These are phyloP conservation scores for Solanum chacoense DNA, from an alignment of 305 asterid species.

Conservation along the genomic window DNA sequence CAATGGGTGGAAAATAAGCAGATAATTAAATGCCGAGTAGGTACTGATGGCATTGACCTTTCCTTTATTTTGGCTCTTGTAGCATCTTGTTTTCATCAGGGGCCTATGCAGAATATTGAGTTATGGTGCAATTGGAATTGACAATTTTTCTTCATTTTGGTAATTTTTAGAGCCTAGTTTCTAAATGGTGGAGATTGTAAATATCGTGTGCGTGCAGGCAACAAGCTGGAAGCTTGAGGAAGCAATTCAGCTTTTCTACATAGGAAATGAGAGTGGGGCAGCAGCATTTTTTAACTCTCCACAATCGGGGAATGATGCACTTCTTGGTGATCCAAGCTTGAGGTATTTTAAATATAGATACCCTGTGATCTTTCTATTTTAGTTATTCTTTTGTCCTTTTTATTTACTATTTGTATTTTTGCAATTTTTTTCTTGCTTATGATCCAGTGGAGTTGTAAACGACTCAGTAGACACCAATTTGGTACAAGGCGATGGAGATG, in stretches of 20 bases:
- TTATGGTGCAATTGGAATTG: neutral
- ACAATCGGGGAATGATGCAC: slow-evolving; percentile 34
- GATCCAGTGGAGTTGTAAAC: slow-evolving; percentile 33
- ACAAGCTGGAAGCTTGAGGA: slow-evolving; percentile 98
- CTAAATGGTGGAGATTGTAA: neutral
- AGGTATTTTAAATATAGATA: slow-evolving; percentile 33
- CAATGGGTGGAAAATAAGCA: neutral
- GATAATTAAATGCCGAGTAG: neutral
- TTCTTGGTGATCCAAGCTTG: slow-evolving; percentile 30
- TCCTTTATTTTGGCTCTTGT: neutral
- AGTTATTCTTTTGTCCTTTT: slow-evolving; percentile 2
- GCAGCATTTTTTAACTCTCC: slow-evolving; percentile 28
- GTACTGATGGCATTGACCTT: neutral
- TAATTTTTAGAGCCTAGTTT: neutral
- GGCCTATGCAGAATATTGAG: neutral
- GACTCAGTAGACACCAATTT: slow-evolving; percentile 32
- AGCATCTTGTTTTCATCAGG: neutral
- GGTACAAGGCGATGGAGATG: slow-evolving; percentile 40
- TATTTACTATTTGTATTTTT: neutral
- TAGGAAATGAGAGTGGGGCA: slow-evolving; percentile 66
- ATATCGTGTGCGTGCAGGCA: slow-evolving; percentile 43
- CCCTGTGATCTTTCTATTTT: neutral
- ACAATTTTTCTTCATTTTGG: neutral
- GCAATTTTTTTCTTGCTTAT: neutral
- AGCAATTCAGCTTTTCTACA: slow-evolving; percentile 88